Conservation (phyloP, 2,329 filamentous ascomycete species). For the Beauveria medogensis region DNA sequence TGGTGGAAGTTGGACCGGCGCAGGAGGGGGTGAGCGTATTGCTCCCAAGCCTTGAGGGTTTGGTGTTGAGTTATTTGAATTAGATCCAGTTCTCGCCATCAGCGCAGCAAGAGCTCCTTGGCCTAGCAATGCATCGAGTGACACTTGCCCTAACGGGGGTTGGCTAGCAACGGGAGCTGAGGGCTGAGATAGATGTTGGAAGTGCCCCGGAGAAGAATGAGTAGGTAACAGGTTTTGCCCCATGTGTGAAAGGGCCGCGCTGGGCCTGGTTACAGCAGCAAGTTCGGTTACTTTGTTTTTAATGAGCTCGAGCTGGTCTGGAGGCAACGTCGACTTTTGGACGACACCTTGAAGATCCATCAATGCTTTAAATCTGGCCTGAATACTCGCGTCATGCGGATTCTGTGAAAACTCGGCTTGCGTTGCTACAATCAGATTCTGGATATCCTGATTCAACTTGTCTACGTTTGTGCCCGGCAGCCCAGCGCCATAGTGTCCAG, state of each 20-base stretch:
- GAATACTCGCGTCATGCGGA: constrained; percentile 66
- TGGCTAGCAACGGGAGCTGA: constrained; percentile 26
- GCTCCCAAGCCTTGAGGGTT: constrained; percentile 30
- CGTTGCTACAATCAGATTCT: constrained; percentile 64
- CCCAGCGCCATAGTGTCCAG: constrained; percentile 31
- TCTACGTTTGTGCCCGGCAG: constrained; percentile 54
- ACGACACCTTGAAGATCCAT: constrained; percentile 71
- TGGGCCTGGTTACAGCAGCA: constrained; percentile 48
- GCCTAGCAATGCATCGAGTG: constrained; percentile 52
- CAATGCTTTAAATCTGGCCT: constrained; percentile 75
- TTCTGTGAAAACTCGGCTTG: constrained; percentile 68
- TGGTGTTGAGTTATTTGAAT: constrained; percentile 42
- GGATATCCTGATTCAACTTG: constrained; percentile 74
- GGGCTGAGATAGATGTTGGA: constrained; percentile 24
- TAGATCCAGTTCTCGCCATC: constrained; percentile 42
- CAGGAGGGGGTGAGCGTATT: constrained; percentile 38
- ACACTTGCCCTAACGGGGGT: constrained; percentile 30
- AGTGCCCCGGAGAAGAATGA: constrained; percentile 15
- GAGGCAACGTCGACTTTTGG: constrained; percentile 67
- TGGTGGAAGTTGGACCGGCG: constrained; percentile 25
- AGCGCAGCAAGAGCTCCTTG: constrained; percentile 52
- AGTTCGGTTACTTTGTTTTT: constrained; percentile 78
- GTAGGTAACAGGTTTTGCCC: constrained; percentile 20
- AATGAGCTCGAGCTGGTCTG: constrained; percentile 75
- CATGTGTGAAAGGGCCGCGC: constrained; percentile 16